These are phyloP conservation scores for Albifimbria verrucaria DNA, from an alignment of 2,329 filamentous ascomycete species.

Conservation along the genomic window DNA sequence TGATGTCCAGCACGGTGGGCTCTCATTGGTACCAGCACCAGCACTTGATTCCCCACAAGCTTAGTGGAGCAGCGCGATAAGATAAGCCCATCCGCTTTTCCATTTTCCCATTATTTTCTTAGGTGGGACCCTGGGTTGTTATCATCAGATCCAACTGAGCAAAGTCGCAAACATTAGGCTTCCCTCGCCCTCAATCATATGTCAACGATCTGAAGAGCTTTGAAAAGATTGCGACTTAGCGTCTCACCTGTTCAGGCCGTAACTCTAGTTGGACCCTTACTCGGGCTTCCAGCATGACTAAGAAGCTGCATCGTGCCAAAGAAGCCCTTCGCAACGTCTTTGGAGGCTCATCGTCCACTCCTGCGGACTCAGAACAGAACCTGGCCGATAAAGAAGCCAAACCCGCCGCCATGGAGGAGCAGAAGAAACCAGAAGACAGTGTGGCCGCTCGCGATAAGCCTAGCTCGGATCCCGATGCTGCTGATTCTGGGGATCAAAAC, in stretches of 20 bases:
- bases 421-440: neutral
- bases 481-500: slow-evolving; percentile 7
- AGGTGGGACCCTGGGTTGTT: neutral
- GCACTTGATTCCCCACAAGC: too few species aligned
- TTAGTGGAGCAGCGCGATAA: neutral
- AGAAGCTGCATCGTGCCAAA: neutral
- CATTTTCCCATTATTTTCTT: neutral
- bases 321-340: neutral
- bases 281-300: too few species aligned
- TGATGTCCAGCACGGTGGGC: too few species aligned
- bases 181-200: too few species aligned
- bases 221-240: too few species aligned
- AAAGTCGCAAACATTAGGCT: too few species aligned
- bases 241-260: too few species aligned
- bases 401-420: neutral
- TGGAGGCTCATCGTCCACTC: neutral
- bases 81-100: neutral
- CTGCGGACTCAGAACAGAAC: neutral
- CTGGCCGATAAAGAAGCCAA: slow-evolving; percentile 10
- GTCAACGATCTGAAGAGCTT: too few species aligned
- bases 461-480: slow-evolving; percentile 5
- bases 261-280: too few species aligned
- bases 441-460: neutral
- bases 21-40: too few species aligned
- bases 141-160: neutral